Base-by-base conservation (phyloP, 371 early-diverging fungal species). In the Mortierella sp. region DNA sequence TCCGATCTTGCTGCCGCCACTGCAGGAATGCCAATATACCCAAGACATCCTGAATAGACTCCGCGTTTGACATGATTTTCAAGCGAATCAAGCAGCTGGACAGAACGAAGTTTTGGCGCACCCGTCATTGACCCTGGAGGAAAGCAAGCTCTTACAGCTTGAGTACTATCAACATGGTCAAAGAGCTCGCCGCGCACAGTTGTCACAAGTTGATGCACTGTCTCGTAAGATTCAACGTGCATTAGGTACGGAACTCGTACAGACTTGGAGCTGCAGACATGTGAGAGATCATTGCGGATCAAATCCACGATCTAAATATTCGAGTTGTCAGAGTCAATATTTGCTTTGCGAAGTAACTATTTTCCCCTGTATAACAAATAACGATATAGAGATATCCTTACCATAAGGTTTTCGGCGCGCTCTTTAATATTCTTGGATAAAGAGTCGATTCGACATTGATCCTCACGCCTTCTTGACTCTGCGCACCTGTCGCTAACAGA, bases 51-150 rank as follows among this genome's bases (percentile, higher is more conserved):
- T 0, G 97, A 96, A 80, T 99, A 99, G 11, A 93, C 86, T n/a
- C 97, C 97, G 0, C 99, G 90, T 1, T 88, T 90, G 7, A 79
- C 76, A 63, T 87, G 78, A 0, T 76, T 70, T 69, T 97, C 97
- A 50, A 98, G 85, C 28, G 84, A 74, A 67, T 94, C 94, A 32
- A 99, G 79, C 4, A 98, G 77, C 66, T 95, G 91, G 15, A 95
- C 91, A 0, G 97, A 93, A 22, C 98, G 88, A 21, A 92, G 86
- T 76, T 99, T 99, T 6, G 99, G 99, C 1, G 99, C 98, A 9
- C 99, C 99, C 0, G 98, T 99, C 98, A 99, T 97, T 0, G 97
- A 97, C 0, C 97, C 94, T 77, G 98, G 98, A 3, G 98, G 98
- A 70, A 98, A 98, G 69, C 95, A 94, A 19, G 87, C 88, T 40